Conservation (phyloP, 2,329 filamentous ascomycete species). For the Sarocladiaceae sp. region DNA sequence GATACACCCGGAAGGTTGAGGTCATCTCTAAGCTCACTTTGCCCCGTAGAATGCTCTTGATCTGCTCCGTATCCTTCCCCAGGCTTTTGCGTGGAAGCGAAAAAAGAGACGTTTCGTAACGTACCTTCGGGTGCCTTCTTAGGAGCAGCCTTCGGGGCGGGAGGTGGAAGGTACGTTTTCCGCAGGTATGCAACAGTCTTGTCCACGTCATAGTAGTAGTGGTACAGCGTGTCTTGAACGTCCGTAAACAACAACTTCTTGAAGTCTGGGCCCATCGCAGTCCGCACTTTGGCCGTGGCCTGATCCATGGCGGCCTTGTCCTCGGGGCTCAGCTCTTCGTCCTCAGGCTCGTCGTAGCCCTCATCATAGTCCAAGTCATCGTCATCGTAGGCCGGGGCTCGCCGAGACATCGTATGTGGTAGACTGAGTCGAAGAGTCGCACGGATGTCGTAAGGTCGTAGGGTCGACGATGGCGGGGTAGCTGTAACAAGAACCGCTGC, state of each 20-base stretch:
- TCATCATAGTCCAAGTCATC: slow-evolving; percentile 46
- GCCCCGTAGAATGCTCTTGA: slow-evolving; percentile 15
- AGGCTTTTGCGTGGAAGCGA: slow-evolving; percentile 19
- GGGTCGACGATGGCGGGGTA: too few species aligned
- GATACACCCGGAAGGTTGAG: not conserved
- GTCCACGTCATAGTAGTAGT: slow-evolving; percentile 90
- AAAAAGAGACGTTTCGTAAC: slow-evolving; percentile 27
- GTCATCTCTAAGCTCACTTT: not conserved
- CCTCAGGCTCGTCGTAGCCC: slow-evolving; percentile 28
- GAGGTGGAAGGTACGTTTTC: slow-evolving; percentile 48
- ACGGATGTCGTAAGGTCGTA: too few species aligned
- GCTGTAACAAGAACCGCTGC: too few species aligned
- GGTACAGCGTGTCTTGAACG: slow-evolving; percentile 86
- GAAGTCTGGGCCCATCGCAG: slow-evolving; percentile 54
- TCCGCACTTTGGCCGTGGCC: slow-evolving; percentile 61
- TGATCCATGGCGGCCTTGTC: slow-evolving; percentile 49
- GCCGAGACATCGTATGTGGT: not conserved
- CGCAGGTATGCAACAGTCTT: slow-evolving; percentile 78
- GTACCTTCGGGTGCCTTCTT: slow-evolving; percentile 35
- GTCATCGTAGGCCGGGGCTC: slow-evolving; percentile 36
- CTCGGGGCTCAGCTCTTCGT: slow-evolving; percentile 40
- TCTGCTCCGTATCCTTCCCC: slow-evolving; percentile 26
- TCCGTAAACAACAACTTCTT: slow-evolving; percentile 54
- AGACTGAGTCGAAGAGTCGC: too few species aligned
- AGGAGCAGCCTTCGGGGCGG: slow-evolving; percentile 19